A percentile compares a stretch with the other conserved stretches of the same genome.
phyloP scores from a whole-genome alignment of 192 early-diverging fungal genomes.

The Coemansia sp. region DNA sequence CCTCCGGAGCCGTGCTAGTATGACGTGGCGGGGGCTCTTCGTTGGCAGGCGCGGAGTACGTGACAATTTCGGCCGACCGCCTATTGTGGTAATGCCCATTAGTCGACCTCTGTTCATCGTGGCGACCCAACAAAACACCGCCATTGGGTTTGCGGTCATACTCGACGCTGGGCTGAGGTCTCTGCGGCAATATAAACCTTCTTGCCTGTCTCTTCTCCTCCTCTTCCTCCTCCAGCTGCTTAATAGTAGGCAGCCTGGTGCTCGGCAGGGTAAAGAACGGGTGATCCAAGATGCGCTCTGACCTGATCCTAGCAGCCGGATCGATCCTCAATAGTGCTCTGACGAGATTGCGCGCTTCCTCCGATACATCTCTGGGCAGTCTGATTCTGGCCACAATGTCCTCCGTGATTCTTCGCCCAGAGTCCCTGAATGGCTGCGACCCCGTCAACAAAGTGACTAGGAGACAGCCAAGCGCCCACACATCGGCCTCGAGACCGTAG shows the following conservation, averaged over 20 bases:
- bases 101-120: neutral
- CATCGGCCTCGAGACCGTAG: constrained; percentile 72
- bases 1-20: neutral
- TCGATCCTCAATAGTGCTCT: constrained; percentile 62
- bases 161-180: neutral
- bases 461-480: constrained; percentile 82
- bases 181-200: constrained; percentile 6
- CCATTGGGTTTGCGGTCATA: neutral
- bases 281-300: constrained; percentile 59
- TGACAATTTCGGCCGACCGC: neutral
- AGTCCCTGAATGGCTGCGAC: constrained; percentile 69
- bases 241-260: constrained; percentile 15
- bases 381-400: constrained; percentile 52
- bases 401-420: constrained; percentile 29
- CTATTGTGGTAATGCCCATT: neutral
- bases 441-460: constrained; percentile 76
- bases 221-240: constrained; percentile 7
- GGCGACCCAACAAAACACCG: neutral
- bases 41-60: constrained; percentile 5
- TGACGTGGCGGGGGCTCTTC: neutral
- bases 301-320: constrained; percentile 59
- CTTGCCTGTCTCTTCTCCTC: constrained; percentile 2
- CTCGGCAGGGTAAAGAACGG: constrained; percentile 57
- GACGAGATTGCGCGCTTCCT: constrained; percentile 62
- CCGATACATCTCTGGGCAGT: constrained; percentile 62